Evolutionary conservation across 805 yeast genomes (phyloP).

Genomic region (Tetrapisispora taiwanensis): DNA sequence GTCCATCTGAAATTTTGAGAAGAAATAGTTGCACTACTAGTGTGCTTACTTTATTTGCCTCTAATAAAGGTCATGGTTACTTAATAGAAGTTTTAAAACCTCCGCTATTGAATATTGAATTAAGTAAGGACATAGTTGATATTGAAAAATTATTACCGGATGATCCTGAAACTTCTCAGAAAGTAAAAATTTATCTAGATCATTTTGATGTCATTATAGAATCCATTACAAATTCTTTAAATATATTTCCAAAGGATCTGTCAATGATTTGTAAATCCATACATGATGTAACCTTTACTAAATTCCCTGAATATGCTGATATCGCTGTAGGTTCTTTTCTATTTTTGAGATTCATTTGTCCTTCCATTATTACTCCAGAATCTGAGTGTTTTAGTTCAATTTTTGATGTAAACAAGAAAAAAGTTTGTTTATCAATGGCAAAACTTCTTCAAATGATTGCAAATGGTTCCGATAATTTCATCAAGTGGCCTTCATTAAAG

Average conservation of each 20-base stretch:
- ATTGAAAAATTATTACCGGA: slow-evolving; percentile 40
- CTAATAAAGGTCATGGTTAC: slow-evolving; percentile 49
- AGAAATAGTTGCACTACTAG: slow-evolving; percentile 73
- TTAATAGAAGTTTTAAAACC: slow-evolving; percentile 43
- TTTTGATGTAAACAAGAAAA: slow-evolving; percentile 35
- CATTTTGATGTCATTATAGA: slow-evolving; percentile 47
- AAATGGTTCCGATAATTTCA: slow-evolving; percentile 55
- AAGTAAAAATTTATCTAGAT: slow-evolving; percentile 39
- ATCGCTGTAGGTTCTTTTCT: slow-evolving; percentile 76
- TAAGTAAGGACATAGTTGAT: slow-evolving; percentile 45
- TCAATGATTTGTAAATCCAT: slow-evolving; percentile 59
- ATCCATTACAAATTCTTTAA: slow-evolving; percentile 43
- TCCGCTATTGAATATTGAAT: slow-evolving; percentile 42
- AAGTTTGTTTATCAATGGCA: slow-evolving; percentile 66
- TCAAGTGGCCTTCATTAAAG: slow-evolving; percentile 51
- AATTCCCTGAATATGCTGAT: slow-evolving; percentile 53
- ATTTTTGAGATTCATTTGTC: slow-evolving; percentile 69
- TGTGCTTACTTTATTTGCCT: slow-evolving; percentile 57
- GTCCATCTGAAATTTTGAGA: slow-evolving; percentile 61
- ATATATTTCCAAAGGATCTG: slow-evolving; percentile 56
- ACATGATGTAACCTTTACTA: slow-evolving; percentile 40
- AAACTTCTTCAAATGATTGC: slow-evolving; percentile 77
- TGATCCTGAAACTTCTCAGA: slow-evolving; percentile 32
- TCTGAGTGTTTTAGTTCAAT: slow-evolving; percentile 29
- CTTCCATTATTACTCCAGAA: slow-evolving; percentile 89